Percentiles rank a stretch among this genome's conserved stretches.
Conservation (phyloP, 202 grass and related monocot species). For the Schoenoplectus triqueter region DNA sequence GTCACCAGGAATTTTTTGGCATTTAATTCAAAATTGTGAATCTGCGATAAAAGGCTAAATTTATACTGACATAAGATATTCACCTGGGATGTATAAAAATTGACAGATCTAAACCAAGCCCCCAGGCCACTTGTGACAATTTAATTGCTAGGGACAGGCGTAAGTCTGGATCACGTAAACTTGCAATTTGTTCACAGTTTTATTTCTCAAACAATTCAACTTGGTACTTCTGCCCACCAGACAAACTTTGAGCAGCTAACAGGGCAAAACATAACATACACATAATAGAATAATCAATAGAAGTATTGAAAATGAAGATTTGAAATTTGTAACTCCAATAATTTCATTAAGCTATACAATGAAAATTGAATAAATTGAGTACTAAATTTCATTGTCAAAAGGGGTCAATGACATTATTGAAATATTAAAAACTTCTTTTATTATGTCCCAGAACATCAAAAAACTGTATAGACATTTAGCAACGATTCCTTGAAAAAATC, state of each 20-base stretch:
- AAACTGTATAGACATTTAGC: too few relatives aligned
- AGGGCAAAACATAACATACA: too few relatives aligned
- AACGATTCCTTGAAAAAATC: too few relatives aligned
- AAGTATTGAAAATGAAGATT: too few relatives aligned
- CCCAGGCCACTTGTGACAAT: not conserved
- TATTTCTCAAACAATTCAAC: constrained; percentile 17
- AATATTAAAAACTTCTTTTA: too few relatives aligned
- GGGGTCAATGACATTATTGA: too few relatives aligned
- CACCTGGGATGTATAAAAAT: not conserved
- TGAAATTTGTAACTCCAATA: too few relatives aligned
- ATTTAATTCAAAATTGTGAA: not conserved
- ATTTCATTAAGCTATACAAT: too few relatives aligned
- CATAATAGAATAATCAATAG: too few relatives aligned
- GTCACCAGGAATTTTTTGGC: not conserved
- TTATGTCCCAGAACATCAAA: too few relatives aligned
- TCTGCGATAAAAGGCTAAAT: constrained; percentile 8
- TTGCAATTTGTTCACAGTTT: not conserved
- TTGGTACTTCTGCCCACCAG: not conserved
- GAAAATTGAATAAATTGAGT: too few relatives aligned
- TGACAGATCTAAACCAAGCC: not conserved
- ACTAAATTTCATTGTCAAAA: too few relatives aligned
- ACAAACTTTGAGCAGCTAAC: not conserved
- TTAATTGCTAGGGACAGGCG: not conserved
- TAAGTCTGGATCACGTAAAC: not conserved
- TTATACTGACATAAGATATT: not conserved